Base-by-base conservation (phyloP, 1,139 yeast species). In the Taiozyma onychis region DNA sequence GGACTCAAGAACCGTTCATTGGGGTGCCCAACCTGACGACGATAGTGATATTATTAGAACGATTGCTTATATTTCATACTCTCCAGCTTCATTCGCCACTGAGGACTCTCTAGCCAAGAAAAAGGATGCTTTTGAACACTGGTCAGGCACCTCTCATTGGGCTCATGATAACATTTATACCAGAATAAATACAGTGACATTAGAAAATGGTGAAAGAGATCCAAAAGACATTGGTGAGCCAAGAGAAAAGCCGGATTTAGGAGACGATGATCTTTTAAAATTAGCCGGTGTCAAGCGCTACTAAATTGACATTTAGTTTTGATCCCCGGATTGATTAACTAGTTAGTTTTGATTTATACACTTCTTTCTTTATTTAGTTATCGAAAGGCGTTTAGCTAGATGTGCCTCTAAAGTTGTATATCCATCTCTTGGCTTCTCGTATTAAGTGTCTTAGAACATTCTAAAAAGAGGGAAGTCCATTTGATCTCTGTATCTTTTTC, bases 1-100 rank as follows among this genome's bases (percentile, higher is more conserved):
- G 67, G 67, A 63, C 49, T 63, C 67, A 10, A 56, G 66, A 55
- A 59, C 65, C 3, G 45, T 60, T 24, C 67, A 62, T 50, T 60
- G 52, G 47, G 62, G 62, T 18, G 48, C 50, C 18, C 51, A 53
- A 7, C 63, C 59, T 46, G 60, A 57, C 41, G 51, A 51, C 6
- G 57, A 59, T 41, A 51, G 56, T 26, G 46, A 39, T 7, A 10
- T 21, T 6, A 41, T 45, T 21, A 45, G 51, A 49, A 37, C 43
- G 22, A 32, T 46, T 13, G 48, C 48, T 8, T 46, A 46, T 22
- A 46, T 46, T 13, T 43, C 48, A 5, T 46, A 46, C 10, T 26
- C 45, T 16, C 48, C 48, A 26, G 48, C 45, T 4, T 16, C 43
- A 24, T 46, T 61, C 52, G 64, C 65, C n/a, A 54, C 59, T n/a